phyloP scores from a whole-genome alignment of 2,329 filamentous ascomycete species.

The Falciphora oryzae region DNA sequence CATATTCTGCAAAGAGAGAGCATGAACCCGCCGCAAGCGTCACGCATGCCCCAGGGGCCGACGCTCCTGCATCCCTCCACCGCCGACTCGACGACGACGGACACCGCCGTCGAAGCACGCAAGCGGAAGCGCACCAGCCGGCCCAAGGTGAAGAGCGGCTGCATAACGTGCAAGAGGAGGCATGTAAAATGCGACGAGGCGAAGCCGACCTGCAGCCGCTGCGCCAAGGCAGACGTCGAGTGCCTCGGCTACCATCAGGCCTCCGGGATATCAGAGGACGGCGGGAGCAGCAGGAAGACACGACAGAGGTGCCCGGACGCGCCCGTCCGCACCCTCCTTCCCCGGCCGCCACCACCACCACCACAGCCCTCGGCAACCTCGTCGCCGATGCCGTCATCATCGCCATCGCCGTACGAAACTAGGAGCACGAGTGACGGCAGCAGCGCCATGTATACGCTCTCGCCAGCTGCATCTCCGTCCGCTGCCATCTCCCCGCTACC shows the following conservation, averaged over 20 bases:
- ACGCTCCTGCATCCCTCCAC: background rate
- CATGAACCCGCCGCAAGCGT: background rate
- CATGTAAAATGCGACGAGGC: constrained; percentile 20
- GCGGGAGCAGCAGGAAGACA: background rate
- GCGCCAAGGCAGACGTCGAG: constrained; percentile 20
- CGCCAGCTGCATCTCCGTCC: background rate
- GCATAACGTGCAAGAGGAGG: constrained; percentile 24
- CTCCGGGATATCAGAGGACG: background rate
- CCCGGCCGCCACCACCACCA: background rate
- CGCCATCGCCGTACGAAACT: background rate
- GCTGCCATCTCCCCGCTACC: too few species aligned
- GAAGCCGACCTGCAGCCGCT: constrained; percentile 22
- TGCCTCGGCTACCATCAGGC: constrained; percentile 22
- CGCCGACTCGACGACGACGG: background rate
- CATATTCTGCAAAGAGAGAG: background rate
- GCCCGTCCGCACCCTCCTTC: background rate
- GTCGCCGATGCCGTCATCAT: background rate
- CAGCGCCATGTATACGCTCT: background rate
- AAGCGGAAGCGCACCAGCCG: constrained; percentile 24
- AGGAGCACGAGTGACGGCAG: background rate
- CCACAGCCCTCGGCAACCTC: background rate
- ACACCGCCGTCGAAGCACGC: constrained; percentile 15
- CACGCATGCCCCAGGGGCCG: background rate
- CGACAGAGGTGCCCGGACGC: background rate
- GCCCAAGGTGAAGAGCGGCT: constrained; percentile 18